These are phyloP conservation scores for Pezicula carpinea DNA, from an alignment of 2,329 filamentous ascomycete genomes.

Conservation along the genomic window DNA sequence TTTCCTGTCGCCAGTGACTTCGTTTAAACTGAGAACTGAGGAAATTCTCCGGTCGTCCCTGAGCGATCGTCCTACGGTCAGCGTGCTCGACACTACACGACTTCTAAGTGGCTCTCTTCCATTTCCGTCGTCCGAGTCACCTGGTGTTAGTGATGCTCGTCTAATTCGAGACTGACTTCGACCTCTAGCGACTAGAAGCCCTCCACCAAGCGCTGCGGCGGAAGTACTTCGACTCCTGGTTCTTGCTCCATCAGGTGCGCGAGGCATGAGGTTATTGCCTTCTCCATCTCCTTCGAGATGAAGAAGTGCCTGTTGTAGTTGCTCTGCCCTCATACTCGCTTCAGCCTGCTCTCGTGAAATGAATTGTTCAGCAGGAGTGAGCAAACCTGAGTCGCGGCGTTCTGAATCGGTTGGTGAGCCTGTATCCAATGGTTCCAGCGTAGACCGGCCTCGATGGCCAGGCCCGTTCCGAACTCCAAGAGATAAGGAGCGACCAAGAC, in stretches of 20 bases:
- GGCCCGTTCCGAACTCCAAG: slow-evolving; percentile 1
- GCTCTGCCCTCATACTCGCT: background rate
- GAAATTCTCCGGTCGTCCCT: slow-evolving; percentile 26
- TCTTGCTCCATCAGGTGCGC: background rate
- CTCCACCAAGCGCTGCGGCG: background rate
- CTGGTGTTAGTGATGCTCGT: background rate
- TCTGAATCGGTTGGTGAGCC: background rate
- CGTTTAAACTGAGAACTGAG: slow-evolving; percentile 48
- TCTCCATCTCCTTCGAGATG: background rate
- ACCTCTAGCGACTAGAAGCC: background rate
- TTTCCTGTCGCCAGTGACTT: slow-evolving; percentile 53
- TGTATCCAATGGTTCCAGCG: background rate
- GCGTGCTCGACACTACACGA: background rate
- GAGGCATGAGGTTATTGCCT: background rate
- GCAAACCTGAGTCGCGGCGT: background rate
- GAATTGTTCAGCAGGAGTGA: background rate
- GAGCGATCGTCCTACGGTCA: slow-evolving; percentile 8
- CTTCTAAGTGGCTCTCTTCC: background rate
- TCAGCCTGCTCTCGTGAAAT: background rate
- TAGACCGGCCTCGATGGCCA: background rate
- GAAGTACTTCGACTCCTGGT: background rate
- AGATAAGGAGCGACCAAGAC: background rate
- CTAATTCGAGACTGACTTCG: background rate
- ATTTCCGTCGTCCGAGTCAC: background rate
- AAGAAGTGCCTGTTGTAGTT: background rate